These are phyloP conservation scores for Pleurotus eryngii DNA, from an alignment of 768 basidiomycete species.

Conservation along the genomic window DNA sequence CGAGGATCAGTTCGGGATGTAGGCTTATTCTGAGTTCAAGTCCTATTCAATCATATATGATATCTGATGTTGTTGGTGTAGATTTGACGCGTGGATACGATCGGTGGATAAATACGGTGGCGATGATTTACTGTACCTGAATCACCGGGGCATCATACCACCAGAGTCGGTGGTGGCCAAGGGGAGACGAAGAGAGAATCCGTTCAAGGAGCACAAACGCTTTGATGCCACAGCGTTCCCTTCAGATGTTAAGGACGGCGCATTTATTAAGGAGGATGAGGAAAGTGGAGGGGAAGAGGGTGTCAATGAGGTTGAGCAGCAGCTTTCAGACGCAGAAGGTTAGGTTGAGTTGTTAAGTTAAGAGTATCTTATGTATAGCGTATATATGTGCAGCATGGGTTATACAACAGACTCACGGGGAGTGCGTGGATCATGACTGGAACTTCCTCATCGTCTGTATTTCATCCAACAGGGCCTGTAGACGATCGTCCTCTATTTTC, in stretches of 20 bases:
- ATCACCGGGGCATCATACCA: conserved; percentile 75
- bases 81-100: conserved; percentile 84
- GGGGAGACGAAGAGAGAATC: conserved; percentile 50
- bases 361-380: too few relatives aligned
- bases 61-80: conserved; percentile 22
- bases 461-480: conserved; percentile 80
- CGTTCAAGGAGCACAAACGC: conserved; percentile 65
- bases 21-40: conserved; percentile 26
- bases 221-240: conserved; percentile 65
- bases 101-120: conserved; percentile 74
- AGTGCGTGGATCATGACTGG: conserved; percentile 52
- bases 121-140: conserved; percentile 75
- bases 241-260: conserved; percentile 24
- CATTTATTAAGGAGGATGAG: conserved; percentile 30
- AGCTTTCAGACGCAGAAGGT: conserved; percentile 53
- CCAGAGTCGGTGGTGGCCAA: conserved; percentile 61
- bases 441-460: conserved; percentile 90
- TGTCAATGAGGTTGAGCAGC: conserved; percentile 29
- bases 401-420: neutral
- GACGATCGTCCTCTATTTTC: conserved; percentile 82
- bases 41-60: neutral
- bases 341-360: conserved; percentile 43
- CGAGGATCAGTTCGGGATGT: conserved; percentile 79
- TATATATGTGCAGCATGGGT: neutral
- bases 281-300: conserved; percentile 19